Percentiles rank a stretch among this genome's conserved stretches.
These are phyloP conservation scores for Cladosporium halotolerans DNA, from an alignment of 2,329 filamentous ascomycete genomes.

Conservation along the genomic window DNA sequence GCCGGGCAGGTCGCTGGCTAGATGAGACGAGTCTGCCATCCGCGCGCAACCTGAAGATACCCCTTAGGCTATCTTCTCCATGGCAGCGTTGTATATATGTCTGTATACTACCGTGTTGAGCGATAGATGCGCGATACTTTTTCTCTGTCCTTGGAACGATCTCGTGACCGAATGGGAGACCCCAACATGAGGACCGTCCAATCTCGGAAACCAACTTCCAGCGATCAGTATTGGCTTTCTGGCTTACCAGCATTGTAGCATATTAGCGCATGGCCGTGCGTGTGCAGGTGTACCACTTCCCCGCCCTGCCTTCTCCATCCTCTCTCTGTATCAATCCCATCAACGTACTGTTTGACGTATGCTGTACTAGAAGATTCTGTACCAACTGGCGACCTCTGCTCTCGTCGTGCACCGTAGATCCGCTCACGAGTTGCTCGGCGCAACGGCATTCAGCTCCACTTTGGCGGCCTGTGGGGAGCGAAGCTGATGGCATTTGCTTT, in stretches of 20 bases:
- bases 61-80: constrained; percentile 10
- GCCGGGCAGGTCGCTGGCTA: constrained; percentile 5
- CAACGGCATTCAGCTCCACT: not conserved
- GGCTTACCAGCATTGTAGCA: not conserved
- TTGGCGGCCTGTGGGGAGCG: not conserved
- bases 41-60: constrained; percentile 10
- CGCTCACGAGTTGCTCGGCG: not conserved
- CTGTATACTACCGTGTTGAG: constrained; percentile 12
- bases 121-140: not conserved
- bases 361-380: no score
- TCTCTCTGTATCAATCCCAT: no score
- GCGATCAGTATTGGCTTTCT: not conserved
- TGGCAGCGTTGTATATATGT: constrained; percentile 12
- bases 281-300: not conserved
- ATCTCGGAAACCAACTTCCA: no score
- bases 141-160: no score
- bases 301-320: not conserved
- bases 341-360: no score
- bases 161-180: no score
- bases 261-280: not conserved
- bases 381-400: no score
- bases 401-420: no score
- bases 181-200: no score
- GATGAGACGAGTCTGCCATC: constrained; percentile 5
- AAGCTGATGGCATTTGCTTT: not conserved